These are phyloP conservation scores for Neocucurbitaria cava DNA, from an alignment of 2,329 filamentous ascomycete genomes.

Conservation along the genomic window DNA sequence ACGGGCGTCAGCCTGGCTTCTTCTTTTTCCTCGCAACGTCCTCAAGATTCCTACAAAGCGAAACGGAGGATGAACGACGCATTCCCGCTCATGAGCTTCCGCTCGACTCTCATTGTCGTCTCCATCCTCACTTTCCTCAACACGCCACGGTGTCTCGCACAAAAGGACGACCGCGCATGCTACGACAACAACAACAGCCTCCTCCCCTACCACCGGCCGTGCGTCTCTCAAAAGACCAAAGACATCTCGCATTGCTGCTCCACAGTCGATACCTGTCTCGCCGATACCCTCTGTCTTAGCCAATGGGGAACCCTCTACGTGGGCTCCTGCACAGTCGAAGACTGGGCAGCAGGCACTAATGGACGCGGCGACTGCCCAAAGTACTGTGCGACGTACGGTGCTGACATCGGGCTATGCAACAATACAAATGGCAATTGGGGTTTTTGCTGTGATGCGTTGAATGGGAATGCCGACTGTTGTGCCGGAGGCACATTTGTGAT, in stretches of 20 bases:
- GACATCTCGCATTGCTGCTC: constrained; percentile 4
- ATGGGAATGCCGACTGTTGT: neutral
- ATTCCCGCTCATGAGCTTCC: neutral
- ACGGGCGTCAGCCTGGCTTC: neutral
- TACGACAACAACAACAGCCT: neutral
- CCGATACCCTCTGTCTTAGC: constrained; percentile 3
- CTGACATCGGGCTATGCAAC: neutral
- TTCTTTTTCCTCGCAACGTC: neutral
- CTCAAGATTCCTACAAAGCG: neutral
- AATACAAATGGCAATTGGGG: neutral
- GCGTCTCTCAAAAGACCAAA: neutral
- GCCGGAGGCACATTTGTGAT: neutral
- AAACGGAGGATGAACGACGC: neutral
- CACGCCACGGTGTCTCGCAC: neutral
- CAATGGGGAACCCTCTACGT: constrained; percentile 5
- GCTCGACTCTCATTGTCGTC: neutral
- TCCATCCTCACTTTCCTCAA: neutral
- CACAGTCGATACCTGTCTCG: constrained; percentile 1
- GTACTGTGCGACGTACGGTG: neutral
- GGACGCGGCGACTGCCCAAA: constrained; percentile 2
- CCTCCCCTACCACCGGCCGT: neutral
- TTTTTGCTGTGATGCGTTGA: neutral
- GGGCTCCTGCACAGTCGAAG: constrained; percentile 2
- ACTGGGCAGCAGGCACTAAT: neutral
- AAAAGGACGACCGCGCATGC: neutral